These are phyloP conservation scores for Metschnikowia lachancei DNA, from an alignment of 805 yeast species.

Conservation along the genomic window DNA sequence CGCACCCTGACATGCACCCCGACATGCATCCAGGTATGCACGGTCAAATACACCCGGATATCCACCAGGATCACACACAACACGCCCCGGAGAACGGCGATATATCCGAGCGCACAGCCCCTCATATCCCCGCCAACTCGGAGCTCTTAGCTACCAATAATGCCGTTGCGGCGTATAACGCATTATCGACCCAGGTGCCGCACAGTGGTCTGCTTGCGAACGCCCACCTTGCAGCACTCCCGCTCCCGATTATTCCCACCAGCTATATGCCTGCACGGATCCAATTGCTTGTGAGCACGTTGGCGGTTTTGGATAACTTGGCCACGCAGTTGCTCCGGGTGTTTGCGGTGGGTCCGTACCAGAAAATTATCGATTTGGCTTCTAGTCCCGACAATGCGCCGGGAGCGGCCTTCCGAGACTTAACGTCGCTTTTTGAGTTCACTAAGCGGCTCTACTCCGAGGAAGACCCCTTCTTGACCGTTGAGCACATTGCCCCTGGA, in stretches of 20 bases:
- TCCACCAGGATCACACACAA: too few species aligned
- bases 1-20: too few species aligned
- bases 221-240: constrained; percentile 60
- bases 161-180: constrained; percentile 43
- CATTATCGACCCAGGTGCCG: constrained; percentile 39
- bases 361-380: constrained; percentile 68
- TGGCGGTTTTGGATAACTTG: constrained; percentile 77
- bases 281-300: constrained; percentile 61
- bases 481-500: constrained; percentile 68
- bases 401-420: constrained; percentile 62
- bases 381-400: constrained; percentile 62
- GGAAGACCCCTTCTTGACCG: constrained; percentile 69
- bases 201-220: constrained; percentile 32
- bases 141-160: constrained; percentile 40
- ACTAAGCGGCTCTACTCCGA: constrained; percentile 67
- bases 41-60: too few species aligned
- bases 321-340: constrained; percentile 76
- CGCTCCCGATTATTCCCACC: constrained; percentile 57
- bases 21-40: too few species aligned
- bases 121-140: constrained; percentile 38
- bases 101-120: neutral
- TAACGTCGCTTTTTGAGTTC: constrained; percentile 75
- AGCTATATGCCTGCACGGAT: constrained; percentile 56
- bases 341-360: constrained; percentile 71
- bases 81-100: neutral